Conservation (phyloP, 306 rosid species). For the Elaeagnus macrophylla region DNA sequence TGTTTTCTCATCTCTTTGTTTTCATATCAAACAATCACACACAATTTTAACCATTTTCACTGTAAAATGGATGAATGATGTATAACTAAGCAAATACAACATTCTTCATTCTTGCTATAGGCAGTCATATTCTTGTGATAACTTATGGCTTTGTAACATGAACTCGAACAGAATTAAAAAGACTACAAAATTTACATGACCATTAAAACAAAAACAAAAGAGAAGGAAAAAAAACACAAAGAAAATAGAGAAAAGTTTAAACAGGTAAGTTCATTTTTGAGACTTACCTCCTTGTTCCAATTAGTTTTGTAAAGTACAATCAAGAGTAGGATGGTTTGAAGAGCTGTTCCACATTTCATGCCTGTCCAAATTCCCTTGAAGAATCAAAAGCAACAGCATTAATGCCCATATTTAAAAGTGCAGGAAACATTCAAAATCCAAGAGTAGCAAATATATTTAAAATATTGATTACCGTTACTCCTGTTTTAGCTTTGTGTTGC, state of each 20-base stretch:
- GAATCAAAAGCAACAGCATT: background rate
- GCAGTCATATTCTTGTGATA: too few relatives aligned
- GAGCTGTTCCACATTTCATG: slow-evolving; percentile 44
- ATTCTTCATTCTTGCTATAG: too few relatives aligned
- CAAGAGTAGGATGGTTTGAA: slow-evolving; percentile 45
- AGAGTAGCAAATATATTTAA: background rate
- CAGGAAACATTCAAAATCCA: background rate
- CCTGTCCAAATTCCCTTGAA: slow-evolving; percentile 58
- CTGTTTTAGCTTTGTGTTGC: too few relatives aligned
- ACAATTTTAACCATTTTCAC: too few relatives aligned
- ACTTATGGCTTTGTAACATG: background rate
- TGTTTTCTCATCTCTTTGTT: background rate
- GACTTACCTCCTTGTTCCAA: slow-evolving; percentile 50
- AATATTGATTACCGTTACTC: too few relatives aligned
- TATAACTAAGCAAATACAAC: too few relatives aligned
- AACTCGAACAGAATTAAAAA: background rate
- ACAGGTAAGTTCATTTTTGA: background rate
- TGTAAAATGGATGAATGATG: too few relatives aligned
- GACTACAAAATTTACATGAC: background rate
- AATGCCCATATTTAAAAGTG: background rate
- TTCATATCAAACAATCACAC: background rate
- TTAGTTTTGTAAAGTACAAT: slow-evolving; percentile 36
- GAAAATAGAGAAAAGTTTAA: background rate
- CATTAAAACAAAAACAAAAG: background rate
- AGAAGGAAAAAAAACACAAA: too few relatives aligned